Percentiles rank a stretch among this genome's conserved stretches.
Evolutionary conservation across 306 rosid species (phyloP).

Genomic region (Begonia fuchsioides): DNA sequence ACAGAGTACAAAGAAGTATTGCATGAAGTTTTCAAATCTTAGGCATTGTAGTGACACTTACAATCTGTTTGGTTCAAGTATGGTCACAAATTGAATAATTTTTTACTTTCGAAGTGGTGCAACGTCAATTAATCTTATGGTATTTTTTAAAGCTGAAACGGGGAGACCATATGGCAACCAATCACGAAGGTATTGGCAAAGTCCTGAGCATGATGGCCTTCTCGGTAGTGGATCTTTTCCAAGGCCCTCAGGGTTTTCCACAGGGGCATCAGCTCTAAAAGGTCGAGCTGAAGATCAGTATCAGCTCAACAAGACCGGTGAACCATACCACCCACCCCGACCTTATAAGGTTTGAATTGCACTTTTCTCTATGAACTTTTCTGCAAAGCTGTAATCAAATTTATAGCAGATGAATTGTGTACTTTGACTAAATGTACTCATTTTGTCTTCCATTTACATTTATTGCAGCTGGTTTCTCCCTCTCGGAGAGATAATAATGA

Average conservation of each 20-base stretch:
- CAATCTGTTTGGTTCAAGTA: no score
- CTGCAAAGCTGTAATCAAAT: no score
- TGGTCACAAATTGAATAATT: no score
- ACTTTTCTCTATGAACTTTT: no score
- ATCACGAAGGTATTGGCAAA: conserved; percentile 60
- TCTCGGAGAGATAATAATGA: conserved; percentile 46
- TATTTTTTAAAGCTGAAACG: conserved; percentile 28
- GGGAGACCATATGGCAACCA: conserved; percentile 60
- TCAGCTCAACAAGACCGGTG: conserved; percentile 51
- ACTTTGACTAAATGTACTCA: no score
- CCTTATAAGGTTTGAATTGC: conserved; percentile 56
- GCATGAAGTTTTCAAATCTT: no score
- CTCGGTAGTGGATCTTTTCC: conserved; percentile 97
- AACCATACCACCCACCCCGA: conserved; percentile 92
- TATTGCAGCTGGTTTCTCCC: conserved; percentile 30
- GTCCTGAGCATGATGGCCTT: conserved; percentile 98
- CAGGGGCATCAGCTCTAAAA: conserved; percentile 53
- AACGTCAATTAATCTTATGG: no score
- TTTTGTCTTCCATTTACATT: conserved; percentile 12
- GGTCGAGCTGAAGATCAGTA: conserved; percentile 38
- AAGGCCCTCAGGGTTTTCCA: conserved; percentile 63
- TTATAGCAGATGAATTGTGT: no score
- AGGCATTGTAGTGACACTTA: no score
- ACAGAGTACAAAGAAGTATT: no score
- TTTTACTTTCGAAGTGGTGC: no score